phyloP scores from a whole-genome alignment of 2,329 filamentous ascomycete species.

The Calonectria pseudoreteaudii region DNA sequence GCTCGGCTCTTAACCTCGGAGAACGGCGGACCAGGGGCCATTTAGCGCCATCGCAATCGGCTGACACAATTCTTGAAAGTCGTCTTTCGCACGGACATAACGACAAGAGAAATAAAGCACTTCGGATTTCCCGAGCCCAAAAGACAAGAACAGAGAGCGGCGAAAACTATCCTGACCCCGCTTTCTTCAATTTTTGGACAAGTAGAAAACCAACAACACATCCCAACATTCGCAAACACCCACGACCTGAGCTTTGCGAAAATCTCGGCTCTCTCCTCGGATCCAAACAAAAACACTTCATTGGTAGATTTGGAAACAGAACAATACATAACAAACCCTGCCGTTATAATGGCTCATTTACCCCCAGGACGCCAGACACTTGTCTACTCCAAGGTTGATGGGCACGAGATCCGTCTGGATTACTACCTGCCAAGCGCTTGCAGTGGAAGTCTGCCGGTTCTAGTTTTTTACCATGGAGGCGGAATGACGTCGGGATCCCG shows the following conservation, averaged over 20 bases:
- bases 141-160: too few relatives aligned
- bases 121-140: not conserved
- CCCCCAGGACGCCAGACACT: conserved; percentile 8
- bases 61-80: not conserved
- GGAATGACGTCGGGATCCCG: conserved; percentile 22
- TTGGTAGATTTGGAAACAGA: not conserved
- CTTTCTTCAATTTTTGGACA: not conserved
- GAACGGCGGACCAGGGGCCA: not conserved
- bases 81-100: not conserved
- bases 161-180: not conserved
- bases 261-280: too few relatives aligned
- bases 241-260: not conserved
- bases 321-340: not conserved
- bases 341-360: not conserved
- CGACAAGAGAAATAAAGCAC: not conserved
- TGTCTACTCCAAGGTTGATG: conserved; percentile 9
- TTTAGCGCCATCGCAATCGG: not conserved
- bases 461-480: conserved; percentile 19
- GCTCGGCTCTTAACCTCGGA: not conserved
- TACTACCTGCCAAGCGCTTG: conserved; percentile 8
- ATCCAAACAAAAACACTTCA: too few relatives aligned
- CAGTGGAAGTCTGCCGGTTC: not conserved
- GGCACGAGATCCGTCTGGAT: conserved; percentile 15
- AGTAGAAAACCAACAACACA: not conserved
- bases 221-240: too few relatives aligned